These are phyloP conservation scores for Acanthamoeba castellanii DNA, from an alignment of 208 protist species.

Conservation along the genomic window DNA sequence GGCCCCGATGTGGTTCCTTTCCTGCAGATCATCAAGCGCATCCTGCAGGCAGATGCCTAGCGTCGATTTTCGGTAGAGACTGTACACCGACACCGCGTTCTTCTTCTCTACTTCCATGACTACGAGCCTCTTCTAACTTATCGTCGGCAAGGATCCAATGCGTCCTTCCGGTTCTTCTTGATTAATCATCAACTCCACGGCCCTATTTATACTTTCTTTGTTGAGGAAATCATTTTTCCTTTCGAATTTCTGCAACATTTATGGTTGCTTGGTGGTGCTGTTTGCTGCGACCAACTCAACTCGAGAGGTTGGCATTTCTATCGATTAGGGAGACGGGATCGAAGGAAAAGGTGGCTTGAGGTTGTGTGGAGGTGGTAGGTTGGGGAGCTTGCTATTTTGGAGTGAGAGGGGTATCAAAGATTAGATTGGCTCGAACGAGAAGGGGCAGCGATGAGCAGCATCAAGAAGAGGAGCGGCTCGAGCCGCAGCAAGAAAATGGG, in stretches of 20 bases:
- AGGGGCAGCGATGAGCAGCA: background rate
- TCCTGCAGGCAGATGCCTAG: constrained; percentile 71
- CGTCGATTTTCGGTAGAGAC: constrained; percentile 68
- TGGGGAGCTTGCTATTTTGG: background rate
- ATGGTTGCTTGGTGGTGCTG: background rate
- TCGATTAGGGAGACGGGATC: no score
- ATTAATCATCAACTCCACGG: no score
- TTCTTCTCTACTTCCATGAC: constrained; percentile 45
- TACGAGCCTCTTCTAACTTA: no score
- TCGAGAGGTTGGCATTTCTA: no score
- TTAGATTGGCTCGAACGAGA: background rate
- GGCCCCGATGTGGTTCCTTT: background rate
- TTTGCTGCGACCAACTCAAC: background rate
- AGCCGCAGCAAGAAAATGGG: background rate
- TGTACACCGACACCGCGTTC: constrained; percentile 58
- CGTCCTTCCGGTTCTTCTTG: no score
- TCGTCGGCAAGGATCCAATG: no score
- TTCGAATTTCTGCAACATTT: background rate
- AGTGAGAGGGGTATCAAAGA: background rate
- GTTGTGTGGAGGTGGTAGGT: background rate
- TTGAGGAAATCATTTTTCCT: background rate
- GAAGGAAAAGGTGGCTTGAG: background rate
- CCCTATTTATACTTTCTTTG: no score
- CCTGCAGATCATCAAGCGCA: constrained; percentile 36
- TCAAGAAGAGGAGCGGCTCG: background rate